Evolutionary conservation across 768 basidiomycete genomes (phyloP).

Genomic region (Saitozyma podzolica): DNA sequence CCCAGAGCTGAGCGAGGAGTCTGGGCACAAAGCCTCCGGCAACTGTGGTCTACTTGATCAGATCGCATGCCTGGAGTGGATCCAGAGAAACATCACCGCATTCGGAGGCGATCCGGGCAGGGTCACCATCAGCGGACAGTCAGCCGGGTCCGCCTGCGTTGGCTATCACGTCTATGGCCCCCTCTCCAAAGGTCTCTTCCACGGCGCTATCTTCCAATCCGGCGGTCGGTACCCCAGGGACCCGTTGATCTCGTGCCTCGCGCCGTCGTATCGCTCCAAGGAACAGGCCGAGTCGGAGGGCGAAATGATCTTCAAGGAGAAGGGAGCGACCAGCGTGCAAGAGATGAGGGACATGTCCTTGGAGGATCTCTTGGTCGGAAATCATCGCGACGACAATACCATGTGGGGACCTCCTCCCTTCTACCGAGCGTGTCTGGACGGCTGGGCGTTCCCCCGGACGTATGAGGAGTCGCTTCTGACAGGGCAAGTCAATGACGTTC

Average conservation of each 20-base stretch:
- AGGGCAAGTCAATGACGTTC: neutral
- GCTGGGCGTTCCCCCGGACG: neutral
- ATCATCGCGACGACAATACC: neutral
- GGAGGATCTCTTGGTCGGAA: neutral
- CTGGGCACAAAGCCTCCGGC: neutral
- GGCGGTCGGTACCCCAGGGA: slow-evolving; percentile 19
- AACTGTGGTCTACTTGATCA: slow-evolving; percentile 13
- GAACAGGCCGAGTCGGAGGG: slow-evolving; percentile 59
- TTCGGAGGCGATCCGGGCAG: slow-evolving; percentile 63
- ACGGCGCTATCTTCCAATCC: slow-evolving; percentile 56
- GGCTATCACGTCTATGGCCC: neutral
- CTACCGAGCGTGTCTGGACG: slow-evolving; percentile 1
- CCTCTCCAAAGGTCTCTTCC: neutral
- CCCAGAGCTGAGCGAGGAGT: neutral
- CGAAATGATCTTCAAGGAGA: slow-evolving; percentile 56
- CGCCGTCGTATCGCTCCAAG: slow-evolving; percentile 55
- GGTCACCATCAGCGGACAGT: slow-evolving; percentile 55
- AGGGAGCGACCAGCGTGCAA: slow-evolving; percentile 49
- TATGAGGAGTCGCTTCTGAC: neutral
- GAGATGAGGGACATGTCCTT: slow-evolving; percentile 38
- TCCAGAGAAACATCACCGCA: slow-evolving; percentile 59
- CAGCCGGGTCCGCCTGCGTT: neutral
- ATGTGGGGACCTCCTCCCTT: neutral
- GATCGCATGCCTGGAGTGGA: slow-evolving; percentile 55
- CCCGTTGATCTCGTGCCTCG: too few relatives aligned